Base-by-base conservation (phyloP, 257 asterid genomes). In the Apocynum venetum region DNA sequence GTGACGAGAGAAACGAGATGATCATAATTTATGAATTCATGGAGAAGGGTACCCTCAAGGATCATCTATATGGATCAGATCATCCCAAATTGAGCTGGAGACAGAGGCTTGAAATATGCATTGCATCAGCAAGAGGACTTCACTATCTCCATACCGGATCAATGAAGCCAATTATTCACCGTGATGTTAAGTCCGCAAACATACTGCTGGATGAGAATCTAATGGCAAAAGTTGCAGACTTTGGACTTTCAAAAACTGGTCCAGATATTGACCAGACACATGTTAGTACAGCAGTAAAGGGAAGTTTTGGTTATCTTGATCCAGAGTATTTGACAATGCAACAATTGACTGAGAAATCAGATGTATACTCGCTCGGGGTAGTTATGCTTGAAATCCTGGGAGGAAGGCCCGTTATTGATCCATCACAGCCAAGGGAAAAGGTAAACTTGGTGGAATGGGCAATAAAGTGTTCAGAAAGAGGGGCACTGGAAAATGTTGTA, bases 61-160 rank as follows among this genome's bases (percentile, higher is more conserved):
- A 81, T 59, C 89, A 81, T 61, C 53, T 86, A 6, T 79, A 85
- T 52, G 85, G 84, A 10, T 74, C 78, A 3, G 81, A 67, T 41
- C 76, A 57, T 44, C 85, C 89, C 0, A 79, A 80, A 65, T 66
- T 86, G 77, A 79, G 31, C 38, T 86, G 89, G 89, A 76, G 71
- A 71, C 79, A 81, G 17, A 74, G 85, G 86, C 84, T 86, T 10
- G 84, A 86, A 77, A 86, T 86, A 73, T 86, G 86, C 87, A 79
- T 86, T 56, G 89, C 86, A 57, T 81, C 89, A 43, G 89, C 89
- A 5, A 81, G 82, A 69, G 87, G 89, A n/a, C 87, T 86, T 83
- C 87, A 86, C 77, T 86, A 86, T 73, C 87, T 83, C 20, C 89
- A 86, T 41, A 86, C 89, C 0, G 87, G 89, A 65, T 81, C 87